Conservation (phyloP, 140 eudicot species). For the Erigeron philadelphicus region DNA sequence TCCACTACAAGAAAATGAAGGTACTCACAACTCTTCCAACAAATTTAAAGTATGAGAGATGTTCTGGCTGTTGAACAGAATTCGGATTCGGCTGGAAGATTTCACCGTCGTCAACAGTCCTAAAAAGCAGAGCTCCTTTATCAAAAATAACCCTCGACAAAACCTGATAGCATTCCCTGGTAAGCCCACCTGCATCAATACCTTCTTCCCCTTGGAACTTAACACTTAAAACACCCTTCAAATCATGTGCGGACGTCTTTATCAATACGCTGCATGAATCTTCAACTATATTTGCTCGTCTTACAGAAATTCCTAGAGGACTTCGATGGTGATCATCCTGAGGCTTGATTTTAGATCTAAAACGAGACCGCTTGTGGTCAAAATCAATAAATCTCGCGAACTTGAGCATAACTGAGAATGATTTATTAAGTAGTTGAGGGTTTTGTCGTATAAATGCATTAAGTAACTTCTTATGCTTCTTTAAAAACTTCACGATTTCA, state of each 20-base stretch:
- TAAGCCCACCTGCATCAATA: not conserved
- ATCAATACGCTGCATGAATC: too few relatives aligned
- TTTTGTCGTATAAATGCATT: conserved; percentile 22
- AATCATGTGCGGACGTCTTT: too few relatives aligned
- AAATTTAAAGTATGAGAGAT: not conserved
- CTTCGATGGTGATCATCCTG: conserved; percentile 79
- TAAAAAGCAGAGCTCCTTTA: not conserved
- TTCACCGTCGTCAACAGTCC: not conserved
- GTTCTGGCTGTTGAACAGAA: not conserved
- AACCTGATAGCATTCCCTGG: not conserved
- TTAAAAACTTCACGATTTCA: too few relatives aligned
- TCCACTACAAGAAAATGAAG: too few relatives aligned
- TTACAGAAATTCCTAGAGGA: not conserved
- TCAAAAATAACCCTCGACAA: not conserved
- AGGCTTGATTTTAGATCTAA: conserved; percentile 71
- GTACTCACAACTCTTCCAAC: not conserved
- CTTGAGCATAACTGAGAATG: conserved; percentile 72
- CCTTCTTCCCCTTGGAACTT: too few relatives aligned
- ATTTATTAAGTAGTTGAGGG: conserved; percentile 67
- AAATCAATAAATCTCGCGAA: conserved; percentile 78
- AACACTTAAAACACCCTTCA: too few relatives aligned
- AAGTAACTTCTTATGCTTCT: too few relatives aligned
- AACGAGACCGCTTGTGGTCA: conserved; percentile 66
- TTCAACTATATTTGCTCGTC: too few relatives aligned
- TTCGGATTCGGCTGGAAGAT: not conserved